Conservation (phyloP, 805 yeast species). For the Myxozyma geophila region DNA sequence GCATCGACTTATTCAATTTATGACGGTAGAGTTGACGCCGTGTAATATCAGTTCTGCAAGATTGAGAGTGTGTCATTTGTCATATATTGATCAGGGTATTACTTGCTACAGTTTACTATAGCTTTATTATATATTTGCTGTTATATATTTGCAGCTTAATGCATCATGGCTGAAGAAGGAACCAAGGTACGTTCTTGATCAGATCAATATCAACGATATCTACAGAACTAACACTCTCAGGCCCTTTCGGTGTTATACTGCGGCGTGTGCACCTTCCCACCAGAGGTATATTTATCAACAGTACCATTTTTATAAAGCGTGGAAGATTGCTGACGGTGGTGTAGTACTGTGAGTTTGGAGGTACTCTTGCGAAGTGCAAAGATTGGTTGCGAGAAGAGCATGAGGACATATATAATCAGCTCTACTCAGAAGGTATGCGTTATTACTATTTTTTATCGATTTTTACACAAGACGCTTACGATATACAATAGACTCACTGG, state of each 20-base stretch:
- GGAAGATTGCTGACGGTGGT: background rate
- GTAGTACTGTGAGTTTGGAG: slow-evolving; percentile 87
- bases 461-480: background rate
- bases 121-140: background rate
- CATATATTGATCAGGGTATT: too few relatives aligned
- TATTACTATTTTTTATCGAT: background rate
- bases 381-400: slow-evolving; percentile 73
- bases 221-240: background rate
- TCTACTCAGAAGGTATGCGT: slow-evolving; percentile 57
- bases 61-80: too few relatives aligned
- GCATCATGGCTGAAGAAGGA: slow-evolving; percentile 15
- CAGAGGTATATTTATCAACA: slow-evolving; percentile 25
- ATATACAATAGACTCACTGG: slow-evolving; percentile 50
- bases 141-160: background rate
- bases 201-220: background rate
- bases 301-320: background rate
- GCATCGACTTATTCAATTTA: too few relatives aligned
- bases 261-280: slow-evolving; percentile 39
- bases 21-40: too few relatives aligned
- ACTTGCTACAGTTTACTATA: too few relatives aligned
- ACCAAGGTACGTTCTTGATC: slow-evolving; percentile 1
- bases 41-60: too few relatives aligned
- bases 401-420: slow-evolving; percentile 57
- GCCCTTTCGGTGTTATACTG: slow-evolving; percentile 35
- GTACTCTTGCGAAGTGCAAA: slow-evolving; percentile 77